phyloP scores from a whole-genome alignment of 2,329 filamentous ascomycete genomes.

The Cercospora sp. region DNA sequence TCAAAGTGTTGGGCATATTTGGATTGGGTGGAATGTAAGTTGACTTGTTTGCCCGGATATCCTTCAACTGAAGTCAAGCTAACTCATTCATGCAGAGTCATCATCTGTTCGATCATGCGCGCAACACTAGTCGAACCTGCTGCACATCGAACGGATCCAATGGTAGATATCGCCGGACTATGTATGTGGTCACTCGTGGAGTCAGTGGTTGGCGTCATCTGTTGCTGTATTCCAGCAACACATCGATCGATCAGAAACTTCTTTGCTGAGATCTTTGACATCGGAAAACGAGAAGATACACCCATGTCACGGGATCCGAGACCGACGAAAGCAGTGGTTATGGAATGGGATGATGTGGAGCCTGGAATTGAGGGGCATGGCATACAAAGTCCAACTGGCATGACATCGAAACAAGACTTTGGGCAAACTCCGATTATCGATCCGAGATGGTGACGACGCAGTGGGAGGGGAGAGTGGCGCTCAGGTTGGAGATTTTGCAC shows the following conservation, averaged over 20 bases:
- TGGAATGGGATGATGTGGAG: background rate
- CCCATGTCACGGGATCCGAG: background rate
- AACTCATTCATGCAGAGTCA: background rate
- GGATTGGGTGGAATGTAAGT: conserved; percentile 9
- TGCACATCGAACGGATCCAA: conserved; percentile 1
- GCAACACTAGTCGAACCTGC: conserved; percentile 11
- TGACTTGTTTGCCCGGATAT: no score
- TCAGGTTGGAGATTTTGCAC: background rate
- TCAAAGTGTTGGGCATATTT: conserved; percentile 4
- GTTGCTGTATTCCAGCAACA: conserved; percentile 6
- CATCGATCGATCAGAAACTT: conserved; percentile 8
- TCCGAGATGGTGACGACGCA: conserved; percentile 3
- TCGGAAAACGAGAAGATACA: background rate
- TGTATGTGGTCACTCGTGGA: conserved; percentile 11
- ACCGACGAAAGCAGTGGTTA: background rate
- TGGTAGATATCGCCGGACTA: conserved; percentile 4
- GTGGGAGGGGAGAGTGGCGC: background rate
- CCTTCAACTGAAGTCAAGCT: background rate
- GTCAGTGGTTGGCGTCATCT: conserved; percentile 4
- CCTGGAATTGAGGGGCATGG: background rate
- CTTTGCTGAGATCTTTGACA: conserved; percentile 1
- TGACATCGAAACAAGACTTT: background rate
- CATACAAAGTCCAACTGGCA: background rate
- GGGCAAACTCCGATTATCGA: conserved; percentile 4
- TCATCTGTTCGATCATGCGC: conserved; percentile 14